These are phyloP conservation scores for Bacidia gigantensis DNA, from an alignment of 495 filamentous ascomycete genomes.

Conservation along the genomic window DNA sequence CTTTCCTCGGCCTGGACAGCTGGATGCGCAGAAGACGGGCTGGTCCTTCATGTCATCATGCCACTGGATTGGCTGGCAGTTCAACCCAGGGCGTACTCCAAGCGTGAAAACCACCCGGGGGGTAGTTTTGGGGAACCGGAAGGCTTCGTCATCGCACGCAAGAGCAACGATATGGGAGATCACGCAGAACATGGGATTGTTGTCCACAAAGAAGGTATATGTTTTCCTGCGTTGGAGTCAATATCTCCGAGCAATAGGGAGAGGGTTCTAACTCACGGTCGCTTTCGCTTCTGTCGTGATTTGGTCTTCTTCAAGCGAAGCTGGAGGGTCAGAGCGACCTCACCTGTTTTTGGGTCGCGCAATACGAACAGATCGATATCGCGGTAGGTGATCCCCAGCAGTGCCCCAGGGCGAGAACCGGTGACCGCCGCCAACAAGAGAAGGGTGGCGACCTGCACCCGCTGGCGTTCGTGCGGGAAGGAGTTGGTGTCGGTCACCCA, in stretches of 20 bases:
- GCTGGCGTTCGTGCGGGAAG: slow-evolving; percentile 7
- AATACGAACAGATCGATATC: slow-evolving; percentile 8
- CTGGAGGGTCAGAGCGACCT: slow-evolving; percentile 1
- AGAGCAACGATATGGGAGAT: slow-evolving; percentile 15
- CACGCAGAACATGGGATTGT: slow-evolving; percentile 5
- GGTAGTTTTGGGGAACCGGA: neutral
- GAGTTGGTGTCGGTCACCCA: slow-evolving; percentile 7
- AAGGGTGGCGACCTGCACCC: slow-evolving; percentile 6
- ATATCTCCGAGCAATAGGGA: neutral
- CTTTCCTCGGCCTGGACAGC: neutral
- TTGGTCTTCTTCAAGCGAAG: slow-evolving; percentile 2
- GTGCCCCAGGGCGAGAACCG: neutral
- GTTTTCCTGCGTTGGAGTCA: slow-evolving; percentile 3
- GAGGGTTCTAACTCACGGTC: neutral
- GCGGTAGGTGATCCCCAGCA: slow-evolving; percentile 6
- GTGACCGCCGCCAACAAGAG: slow-evolving; percentile 5
- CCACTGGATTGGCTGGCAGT: slow-evolving; percentile 9
- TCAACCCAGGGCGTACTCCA: neutral
- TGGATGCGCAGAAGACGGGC: slow-evolving; percentile 9
- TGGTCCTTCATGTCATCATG: slow-evolving; percentile 5
- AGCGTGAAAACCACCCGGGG: slow-evolving; percentile 9
- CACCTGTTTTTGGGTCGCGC: slow-evolving; percentile 7
- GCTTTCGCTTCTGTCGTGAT: slow-evolving; percentile 5
- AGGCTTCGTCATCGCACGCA: slow-evolving; percentile 14
- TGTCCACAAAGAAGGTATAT: slow-evolving; percentile 7